Base-by-base conservation (phyloP, 495 filamentous ascomycete species). In the Podospora pseudoanserina region DNA sequence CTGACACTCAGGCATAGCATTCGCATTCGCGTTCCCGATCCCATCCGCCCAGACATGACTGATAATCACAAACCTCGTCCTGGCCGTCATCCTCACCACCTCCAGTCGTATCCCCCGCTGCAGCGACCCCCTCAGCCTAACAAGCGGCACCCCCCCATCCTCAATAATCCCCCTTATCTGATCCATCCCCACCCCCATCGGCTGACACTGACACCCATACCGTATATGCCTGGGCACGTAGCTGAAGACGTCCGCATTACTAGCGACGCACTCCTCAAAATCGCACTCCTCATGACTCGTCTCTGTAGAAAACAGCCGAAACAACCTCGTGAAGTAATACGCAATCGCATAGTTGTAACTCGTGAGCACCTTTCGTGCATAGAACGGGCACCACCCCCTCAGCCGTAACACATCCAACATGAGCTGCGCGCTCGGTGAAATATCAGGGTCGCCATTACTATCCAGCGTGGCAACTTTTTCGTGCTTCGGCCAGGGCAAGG, bases 41-140 rank as follows among this genome's bases (percentile, higher is more conserved):
- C 73, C 71, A 30, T 70, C 69, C 0, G 66, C 67, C 72, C 72
- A 73, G 2, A 71, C 73, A 30, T 74, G 73, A 5, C 70, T 73
- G 13, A 74, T 19, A 16, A 70, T 53, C 4, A 73, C 68, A 56
- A 66, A 72, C 0, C 66, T 68, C 5, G 71, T 74, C 18, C 62
- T 6, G 0, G 71, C 62, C 5, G 71, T 70, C 70, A 74, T 69
- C 20, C 67, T 58, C 3, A 28, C 54, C 0, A 72, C 61, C 13
- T 72, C 60, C 2, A 74, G 60, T 28, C 61, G 15, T 0, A 69
- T 59, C 4, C 68, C 69, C 11, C 59, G 65, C 39, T 62, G 68
- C 0, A n/a, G 16, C 7, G 64, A 65, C 0, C 63, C 30, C 15
- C 60, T 65, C 4, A 74, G 56, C 4, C 66, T 65, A 9, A 74